phyloP scores from a whole-genome alignment of 495 filamentous ascomycete species.

The Penicillium samsonianum region DNA sequence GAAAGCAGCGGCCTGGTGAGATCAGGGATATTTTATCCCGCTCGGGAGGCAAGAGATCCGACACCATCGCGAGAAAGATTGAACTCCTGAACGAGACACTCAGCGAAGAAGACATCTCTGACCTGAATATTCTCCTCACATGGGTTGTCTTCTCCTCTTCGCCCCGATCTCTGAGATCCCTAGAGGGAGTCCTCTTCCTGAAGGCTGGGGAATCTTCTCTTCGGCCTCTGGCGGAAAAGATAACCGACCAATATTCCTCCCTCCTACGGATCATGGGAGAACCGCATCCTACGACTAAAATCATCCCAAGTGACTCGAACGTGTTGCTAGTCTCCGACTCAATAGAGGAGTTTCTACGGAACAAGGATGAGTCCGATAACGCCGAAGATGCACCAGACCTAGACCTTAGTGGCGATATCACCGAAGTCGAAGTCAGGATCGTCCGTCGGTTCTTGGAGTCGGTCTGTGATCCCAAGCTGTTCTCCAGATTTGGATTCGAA shows the following conservation, averaged over 20 bases:
- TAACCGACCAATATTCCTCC: constrained; percentile 19
- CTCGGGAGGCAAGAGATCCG: constrained; percentile 20
- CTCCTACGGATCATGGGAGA: constrained; percentile 11
- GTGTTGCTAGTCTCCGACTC: constrained; percentile 20
- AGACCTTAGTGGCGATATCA: constrained; percentile 10
- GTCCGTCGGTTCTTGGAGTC: constrained; percentile 22
- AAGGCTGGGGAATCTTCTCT: constrained; percentile 21
- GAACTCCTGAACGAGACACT: constrained; percentile 21
- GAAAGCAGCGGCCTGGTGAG: constrained; percentile 22
- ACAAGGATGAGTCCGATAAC: not conserved
- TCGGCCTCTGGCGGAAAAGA: constrained; percentile 19
- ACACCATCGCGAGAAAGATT: constrained; percentile 22
- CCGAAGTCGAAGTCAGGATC: constrained; percentile 20
- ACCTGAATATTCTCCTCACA: constrained; percentile 20
- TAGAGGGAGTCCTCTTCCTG: constrained; percentile 19
- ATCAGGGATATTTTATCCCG: constrained; percentile 22
- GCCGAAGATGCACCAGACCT: not conserved
- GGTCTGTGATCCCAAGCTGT: constrained; percentile 20
- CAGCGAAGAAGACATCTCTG: constrained; percentile 23
- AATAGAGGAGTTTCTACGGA: constrained; percentile 14
- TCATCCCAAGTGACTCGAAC: not conserved
- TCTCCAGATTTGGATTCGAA: constrained; percentile 24
- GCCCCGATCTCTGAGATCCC: constrained; percentile 1
- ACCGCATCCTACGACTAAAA: constrained; percentile 1
- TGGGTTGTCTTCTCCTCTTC: constrained; percentile 12